Evolutionary conservation across 2,329 filamentous ascomycete species (phyloP).

Genomic region (Mollisiaceae sp.): DNA sequence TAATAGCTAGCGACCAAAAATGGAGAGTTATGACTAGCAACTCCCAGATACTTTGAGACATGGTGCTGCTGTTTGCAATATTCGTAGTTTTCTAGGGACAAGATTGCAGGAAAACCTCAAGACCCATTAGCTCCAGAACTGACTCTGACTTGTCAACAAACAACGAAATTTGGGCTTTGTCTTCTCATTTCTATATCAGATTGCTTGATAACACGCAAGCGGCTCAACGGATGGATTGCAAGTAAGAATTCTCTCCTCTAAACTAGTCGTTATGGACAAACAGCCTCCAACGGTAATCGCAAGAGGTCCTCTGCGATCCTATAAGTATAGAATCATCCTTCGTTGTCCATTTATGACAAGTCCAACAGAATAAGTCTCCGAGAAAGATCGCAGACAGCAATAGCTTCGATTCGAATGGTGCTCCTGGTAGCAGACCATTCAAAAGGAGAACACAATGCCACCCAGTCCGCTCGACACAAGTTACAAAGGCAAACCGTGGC

Average conservation of each 20-base stretch:
- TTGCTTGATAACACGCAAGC: neutral
- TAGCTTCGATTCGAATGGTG: neutral
- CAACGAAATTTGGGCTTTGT: neutral
- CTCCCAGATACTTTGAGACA: neutral
- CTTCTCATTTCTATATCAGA: neutral
- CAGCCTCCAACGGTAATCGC: neutral
- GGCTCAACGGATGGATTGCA: neutral
- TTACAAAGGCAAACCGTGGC: slow-evolving; percentile 28
- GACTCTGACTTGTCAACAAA: neutral
- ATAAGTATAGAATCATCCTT: neutral
- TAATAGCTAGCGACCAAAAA: neutral
- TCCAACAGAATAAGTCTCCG: neutral
- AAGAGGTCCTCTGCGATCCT: neutral
- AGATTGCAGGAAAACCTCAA: neutral
- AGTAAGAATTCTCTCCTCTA: neutral
- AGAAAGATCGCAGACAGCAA: neutral
- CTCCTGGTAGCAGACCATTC: too few relatives aligned
- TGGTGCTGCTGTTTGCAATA: neutral
- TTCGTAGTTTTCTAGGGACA: neutral
- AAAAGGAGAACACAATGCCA: slow-evolving; percentile 16
- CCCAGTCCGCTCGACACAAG: neutral
- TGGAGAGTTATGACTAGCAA: neutral
- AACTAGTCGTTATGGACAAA: neutral
- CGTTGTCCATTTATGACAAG: neutral
- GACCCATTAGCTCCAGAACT: neutral